A percentile compares a stretch with the other conserved stretches of the same genome.
Evolutionary conservation across 2,329 filamentous ascomycete genomes (phyloP).

Genomic region (Aspergillus brunneoviolaceus): DNA sequence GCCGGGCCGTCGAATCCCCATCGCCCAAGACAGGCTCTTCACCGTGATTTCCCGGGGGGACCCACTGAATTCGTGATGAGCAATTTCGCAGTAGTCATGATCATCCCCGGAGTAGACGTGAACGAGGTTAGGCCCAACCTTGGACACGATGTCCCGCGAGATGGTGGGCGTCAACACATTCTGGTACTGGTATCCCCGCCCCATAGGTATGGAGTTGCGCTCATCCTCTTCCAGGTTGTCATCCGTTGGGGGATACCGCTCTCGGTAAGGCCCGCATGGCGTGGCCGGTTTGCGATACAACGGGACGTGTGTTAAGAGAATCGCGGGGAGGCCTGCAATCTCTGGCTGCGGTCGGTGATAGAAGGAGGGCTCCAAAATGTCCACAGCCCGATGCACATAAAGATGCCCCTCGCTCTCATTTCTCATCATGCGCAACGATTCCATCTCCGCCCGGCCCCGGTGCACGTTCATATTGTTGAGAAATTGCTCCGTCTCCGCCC

Average conservation of each 20-base stretch:
- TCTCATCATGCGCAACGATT: constrained; percentile 66
- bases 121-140: constrained; percentile 71
- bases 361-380: constrained; percentile 49
- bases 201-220: constrained; percentile 74
- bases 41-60: constrained; percentile 80
- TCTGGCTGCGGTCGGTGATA: constrained; percentile 21
- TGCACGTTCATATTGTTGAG: constrained; percentile 63
- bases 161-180: constrained; percentile 81
- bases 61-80: constrained; percentile 68
- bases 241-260: constrained; percentile 74
- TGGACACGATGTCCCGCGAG: constrained; percentile 71
- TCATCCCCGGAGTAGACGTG: constrained; percentile 95
- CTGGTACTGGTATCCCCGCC: constrained; percentile 89
- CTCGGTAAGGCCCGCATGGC: constrained; percentile 81
- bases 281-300: constrained; percentile 79
- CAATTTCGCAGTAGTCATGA: constrained; percentile 93
- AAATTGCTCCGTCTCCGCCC: constrained; percentile 74
- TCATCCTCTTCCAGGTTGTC: constrained; percentile 61
- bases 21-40: constrained; percentile 92
- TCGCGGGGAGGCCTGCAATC: constrained; percentile 70
- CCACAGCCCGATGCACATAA: constrained; percentile 61
- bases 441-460: constrained; percentile 67
- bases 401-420: constrained; percentile 58
- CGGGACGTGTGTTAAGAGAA: constrained; percentile 88
- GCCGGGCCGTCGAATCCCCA: constrained; percentile 86